Conservation (phyloP, 2,329 filamentous ascomycete genomes). For the Pestalotiopsis sp. region DNA sequence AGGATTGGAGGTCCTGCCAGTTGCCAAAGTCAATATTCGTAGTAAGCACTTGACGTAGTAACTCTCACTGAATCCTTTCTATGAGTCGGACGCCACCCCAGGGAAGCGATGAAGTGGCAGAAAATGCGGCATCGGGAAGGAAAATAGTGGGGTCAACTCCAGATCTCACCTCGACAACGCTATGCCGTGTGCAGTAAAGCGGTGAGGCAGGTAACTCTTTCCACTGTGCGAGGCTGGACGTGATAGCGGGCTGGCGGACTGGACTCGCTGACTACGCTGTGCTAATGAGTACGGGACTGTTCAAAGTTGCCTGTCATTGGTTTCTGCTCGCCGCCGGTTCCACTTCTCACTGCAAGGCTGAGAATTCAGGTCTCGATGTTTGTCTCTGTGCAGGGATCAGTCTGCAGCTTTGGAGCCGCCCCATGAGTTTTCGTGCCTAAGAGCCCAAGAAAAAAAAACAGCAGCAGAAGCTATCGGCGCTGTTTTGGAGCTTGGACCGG, state of each 20-base stretch:
- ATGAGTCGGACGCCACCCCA: neutral
- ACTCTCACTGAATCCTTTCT: neutral
- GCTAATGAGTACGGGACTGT: neutral
- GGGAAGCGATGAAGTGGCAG: neutral
- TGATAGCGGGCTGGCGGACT: neutral
- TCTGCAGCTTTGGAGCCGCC: neutral
- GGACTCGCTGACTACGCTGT: neutral
- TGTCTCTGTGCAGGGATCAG: neutral
- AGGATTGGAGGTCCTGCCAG: neutral
- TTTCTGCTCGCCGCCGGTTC: neutral
- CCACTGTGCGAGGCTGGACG: neutral
- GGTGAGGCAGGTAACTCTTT: neutral
- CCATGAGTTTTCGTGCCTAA: constrained; percentile 5
- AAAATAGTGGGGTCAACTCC: neutral
- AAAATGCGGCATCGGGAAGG: constrained; percentile 6
- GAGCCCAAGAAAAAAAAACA: neutral
- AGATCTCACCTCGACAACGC: neutral
- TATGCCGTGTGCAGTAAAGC: neutral
- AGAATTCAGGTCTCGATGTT: neutral
- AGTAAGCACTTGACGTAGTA: constrained; percentile 5
- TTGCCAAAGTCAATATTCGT: neutral
- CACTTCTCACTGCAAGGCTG: neutral
- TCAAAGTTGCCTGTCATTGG: neutral
- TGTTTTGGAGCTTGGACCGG: constrained; percentile 10
- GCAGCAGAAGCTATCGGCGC: neutral